Percentiles rank a stretch among this genome's conserved stretches.
Evolutionary conservation across 2,329 filamentous ascomycete genomes (phyloP).

Genomic region (Pseudopithomyces chartarum): DNA sequence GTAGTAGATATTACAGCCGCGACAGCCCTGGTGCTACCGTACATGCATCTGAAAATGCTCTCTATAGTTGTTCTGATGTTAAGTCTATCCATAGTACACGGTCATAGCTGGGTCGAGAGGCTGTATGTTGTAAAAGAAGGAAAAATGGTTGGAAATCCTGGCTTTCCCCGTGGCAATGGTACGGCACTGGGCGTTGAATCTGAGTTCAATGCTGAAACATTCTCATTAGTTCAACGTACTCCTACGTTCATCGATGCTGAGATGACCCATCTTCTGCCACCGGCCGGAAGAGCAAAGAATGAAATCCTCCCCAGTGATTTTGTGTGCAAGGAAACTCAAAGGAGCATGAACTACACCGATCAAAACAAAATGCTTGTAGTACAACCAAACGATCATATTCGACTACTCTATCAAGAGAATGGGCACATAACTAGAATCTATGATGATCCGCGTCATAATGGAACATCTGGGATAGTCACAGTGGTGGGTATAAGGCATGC

Average conservation of each 20-base stretch:
- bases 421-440: conserved; percentile 12
- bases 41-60: no score
- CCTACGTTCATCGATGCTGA: conserved; percentile 2
- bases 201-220: background rate
- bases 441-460: conserved; percentile 4
- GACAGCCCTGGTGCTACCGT: no score
- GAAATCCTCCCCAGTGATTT: conserved; percentile 4
- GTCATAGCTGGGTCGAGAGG: conserved; percentile 10
- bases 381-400: conserved; percentile 6
- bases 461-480: conserved; percentile 3
- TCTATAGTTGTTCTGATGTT: no score
- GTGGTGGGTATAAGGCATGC: conserved; percentile 8
- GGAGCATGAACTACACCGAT: conserved; percentile 8
- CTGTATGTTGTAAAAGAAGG: conserved; percentile 3
- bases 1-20: no score
- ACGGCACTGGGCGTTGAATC: background rate
- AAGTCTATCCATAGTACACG: no score
- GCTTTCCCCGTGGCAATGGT: conserved; percentile 10
- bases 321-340: conserved; percentile 12
- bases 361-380: conserved; percentile 9
- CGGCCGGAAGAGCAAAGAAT: background rate
- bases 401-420: conserved; percentile 14
- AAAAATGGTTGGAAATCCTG: conserved; percentile 3
- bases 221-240: background rate
- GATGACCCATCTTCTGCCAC: conserved; percentile 13